Evolutionary conservation across 129 eudicot species (phyloP).

Genomic region (Pittosporum tobira): DNA sequence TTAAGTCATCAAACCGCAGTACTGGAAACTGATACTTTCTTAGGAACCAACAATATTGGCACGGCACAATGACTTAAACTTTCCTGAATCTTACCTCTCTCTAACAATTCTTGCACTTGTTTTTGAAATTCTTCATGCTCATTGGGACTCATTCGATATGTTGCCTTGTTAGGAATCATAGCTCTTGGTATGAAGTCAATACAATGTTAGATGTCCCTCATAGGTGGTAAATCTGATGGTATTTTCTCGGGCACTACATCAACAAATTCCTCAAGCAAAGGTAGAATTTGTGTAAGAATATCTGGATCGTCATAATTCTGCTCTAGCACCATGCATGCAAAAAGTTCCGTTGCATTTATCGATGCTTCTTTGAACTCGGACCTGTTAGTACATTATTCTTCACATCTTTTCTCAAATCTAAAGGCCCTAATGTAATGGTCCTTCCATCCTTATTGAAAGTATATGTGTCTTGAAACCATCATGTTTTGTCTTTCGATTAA

Average conservation of each 20-base stretch:
- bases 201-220: neutral
- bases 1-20: neutral
- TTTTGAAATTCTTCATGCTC: slow-evolving; percentile 2
- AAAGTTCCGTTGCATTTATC: too few species aligned
- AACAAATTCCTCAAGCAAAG: neutral
- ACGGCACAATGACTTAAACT: neutral
- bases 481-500: slow-evolving; percentile 1
- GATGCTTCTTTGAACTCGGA: too few species aligned
- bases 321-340: too few species aligned
- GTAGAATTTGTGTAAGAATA: neutral
- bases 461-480: slow-evolving; percentile 11
- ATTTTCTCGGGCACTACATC: neutral
- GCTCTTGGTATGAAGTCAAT: neutral
- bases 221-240: neutral
- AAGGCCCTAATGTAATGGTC: too few species aligned
- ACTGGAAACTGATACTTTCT: neutral
- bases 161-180: neutral
- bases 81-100: neutral
- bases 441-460: neutral
- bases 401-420: too few species aligned
- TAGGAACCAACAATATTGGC: neutral
- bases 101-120: neutral
- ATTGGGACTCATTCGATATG: neutral
- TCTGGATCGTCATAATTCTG: too few species aligned
- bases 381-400: too few species aligned